Evolutionary conservation across 371 early-diverging fungal genomes (phyloP).

Genomic region (Mortierella sp.): DNA sequence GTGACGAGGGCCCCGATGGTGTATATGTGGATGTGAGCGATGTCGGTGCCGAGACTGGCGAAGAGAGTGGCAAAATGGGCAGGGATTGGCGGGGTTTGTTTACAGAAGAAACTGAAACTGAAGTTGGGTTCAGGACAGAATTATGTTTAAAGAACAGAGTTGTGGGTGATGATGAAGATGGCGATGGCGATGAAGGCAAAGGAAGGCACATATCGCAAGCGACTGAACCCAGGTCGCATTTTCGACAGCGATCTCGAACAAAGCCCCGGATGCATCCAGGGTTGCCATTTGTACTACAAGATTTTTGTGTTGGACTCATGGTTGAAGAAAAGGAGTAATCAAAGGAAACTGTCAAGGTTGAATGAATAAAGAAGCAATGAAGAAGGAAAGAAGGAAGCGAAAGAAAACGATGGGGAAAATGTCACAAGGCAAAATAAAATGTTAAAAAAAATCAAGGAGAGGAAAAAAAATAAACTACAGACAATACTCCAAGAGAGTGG

Average conservation of each 20-base stretch:
- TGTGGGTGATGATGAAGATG: background rate
- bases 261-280: conserved; percentile 41
- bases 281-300: conserved; percentile 24
- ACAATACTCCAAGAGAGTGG: background rate
- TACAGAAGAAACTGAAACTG: background rate
- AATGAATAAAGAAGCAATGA: background rate
- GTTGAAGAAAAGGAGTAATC: background rate
- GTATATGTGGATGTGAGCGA: background rate
- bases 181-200: conserved; percentile 1
- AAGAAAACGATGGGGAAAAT: background rate
- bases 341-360: background rate
- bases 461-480: background rate
- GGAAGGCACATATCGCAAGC: conserved; percentile 38
- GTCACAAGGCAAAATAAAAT: conserved; percentile 2
- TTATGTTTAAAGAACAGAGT: background rate
- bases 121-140: background rate
- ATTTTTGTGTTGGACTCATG: conserved; percentile 8
- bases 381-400: background rate
- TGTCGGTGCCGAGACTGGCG: background rate
- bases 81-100: background rate
- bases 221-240: conserved; percentile 38
- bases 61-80: background rate
- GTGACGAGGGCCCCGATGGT: background rate
- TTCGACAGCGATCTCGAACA: conserved; percentile 40
- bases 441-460: background rate